Conservation (phyloP, 2,329 filamentous ascomycete genomes). For the Tolypocladium tundrense region DNA sequence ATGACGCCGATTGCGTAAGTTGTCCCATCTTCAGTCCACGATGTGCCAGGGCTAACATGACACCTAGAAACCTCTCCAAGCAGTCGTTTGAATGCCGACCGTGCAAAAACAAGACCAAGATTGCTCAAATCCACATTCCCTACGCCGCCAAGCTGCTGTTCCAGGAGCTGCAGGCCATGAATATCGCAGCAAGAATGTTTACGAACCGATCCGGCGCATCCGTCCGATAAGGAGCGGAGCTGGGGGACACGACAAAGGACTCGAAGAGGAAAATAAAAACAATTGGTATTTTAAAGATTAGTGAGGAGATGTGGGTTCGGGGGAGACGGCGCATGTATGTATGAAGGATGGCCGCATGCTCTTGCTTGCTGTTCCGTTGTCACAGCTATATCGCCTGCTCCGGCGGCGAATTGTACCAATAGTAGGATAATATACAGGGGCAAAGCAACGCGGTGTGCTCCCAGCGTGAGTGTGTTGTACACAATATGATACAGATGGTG, state of each 20-base stretch:
- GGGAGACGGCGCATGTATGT: slow-evolving; percentile 11
- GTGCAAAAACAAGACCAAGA: slow-evolving; percentile 98
- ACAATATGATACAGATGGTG: slow-evolving; percentile 1
- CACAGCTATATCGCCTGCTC: neutral
- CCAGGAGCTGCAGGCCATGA: slow-evolving; percentile 97
- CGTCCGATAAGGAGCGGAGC: slow-evolving; percentile 40
- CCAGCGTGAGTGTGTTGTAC: slow-evolving; percentile 1
- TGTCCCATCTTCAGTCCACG: neutral
- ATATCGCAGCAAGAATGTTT: slow-evolving; percentile 96
- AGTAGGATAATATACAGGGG: slow-evolving; percentile 9
- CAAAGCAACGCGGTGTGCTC: neutral
- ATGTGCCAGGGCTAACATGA: slow-evolving; percentile 20
- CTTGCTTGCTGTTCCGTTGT: neutral
- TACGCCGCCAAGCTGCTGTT: slow-evolving; percentile 97
- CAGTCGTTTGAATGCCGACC: slow-evolving; percentile 93
- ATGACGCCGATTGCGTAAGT: slow-evolving; percentile 99
- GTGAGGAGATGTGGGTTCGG: neutral
- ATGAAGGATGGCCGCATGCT: slow-evolving; percentile 1
- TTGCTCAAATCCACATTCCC: slow-evolving; percentile 94
- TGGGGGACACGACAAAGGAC: neutral
- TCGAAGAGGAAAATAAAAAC: neutral
- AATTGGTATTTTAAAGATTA: neutral
- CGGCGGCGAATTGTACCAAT: slow-evolving; percentile 9
- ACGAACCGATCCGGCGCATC: slow-evolving; percentile 72
- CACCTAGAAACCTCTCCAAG: slow-evolving; percentile 73